phyloP scores from a whole-genome alignment of 306 rosid genomes.

The Cucumis melo region DNA sequence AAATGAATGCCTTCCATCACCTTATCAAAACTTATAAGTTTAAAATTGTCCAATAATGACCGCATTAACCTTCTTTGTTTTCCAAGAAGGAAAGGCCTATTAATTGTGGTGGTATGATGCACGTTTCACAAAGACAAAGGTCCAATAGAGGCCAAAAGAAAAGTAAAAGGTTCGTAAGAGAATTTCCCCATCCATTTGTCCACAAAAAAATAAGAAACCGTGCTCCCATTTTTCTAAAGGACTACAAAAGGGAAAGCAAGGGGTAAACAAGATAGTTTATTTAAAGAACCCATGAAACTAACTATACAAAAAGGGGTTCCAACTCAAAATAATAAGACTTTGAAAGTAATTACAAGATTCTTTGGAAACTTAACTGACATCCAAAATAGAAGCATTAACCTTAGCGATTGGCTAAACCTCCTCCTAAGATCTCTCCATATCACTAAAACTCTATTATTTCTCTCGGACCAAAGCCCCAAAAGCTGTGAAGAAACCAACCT shows the following conservation, averaged over 20 bases:
- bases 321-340: not conserved
- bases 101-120: not conserved
- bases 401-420: not conserved
- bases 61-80: not conserved
- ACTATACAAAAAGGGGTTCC: not conserved
- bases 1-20: not conserved
- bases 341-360: not conserved
- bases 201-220: not conserved
- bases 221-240: not conserved
- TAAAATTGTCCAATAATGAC: not conserved
- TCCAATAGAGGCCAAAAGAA: not conserved
- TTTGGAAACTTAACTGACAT: not conserved
- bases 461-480: not conserved
- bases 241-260: not conserved
- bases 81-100: not conserved
- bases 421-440: not conserved
- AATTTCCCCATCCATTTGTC: not conserved
- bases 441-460: not conserved
- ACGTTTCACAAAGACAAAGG: not conserved
- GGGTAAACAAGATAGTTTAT: not conserved
- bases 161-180: not conserved
- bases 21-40: not conserved
- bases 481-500: not conserved
- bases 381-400: not conserved
- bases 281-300: not conserved